phyloP scores from a whole-genome alignment of 2,329 filamentous ascomycete genomes.

The Cryoendolithus antarcticus region DNA sequence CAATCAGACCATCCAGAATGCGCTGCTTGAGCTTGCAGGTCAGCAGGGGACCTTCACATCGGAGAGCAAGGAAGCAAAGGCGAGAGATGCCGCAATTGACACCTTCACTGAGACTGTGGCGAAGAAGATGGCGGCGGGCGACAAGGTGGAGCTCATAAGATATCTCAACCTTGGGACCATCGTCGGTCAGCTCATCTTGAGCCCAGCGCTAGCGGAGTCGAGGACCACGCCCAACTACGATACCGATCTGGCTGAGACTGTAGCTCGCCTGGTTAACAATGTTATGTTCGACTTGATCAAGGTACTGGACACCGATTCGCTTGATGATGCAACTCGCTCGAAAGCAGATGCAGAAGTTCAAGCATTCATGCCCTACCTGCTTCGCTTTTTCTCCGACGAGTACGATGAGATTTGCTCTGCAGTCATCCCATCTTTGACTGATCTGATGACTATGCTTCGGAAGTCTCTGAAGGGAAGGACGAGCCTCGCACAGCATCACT shows the following conservation, averaged over 20 bases:
- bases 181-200: conserved; percentile 72
- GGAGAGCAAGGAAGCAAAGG: conserved; percentile 53
- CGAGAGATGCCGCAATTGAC: conserved; percentile 83
- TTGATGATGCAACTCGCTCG: conserved; percentile 51
- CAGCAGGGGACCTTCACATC: conserved; percentile 47
- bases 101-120: conserved; percentile 90
- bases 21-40: conserved; percentile 79
- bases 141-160: conserved; percentile 87
- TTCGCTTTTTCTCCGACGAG: conserved; percentile 94
- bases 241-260: conserved; percentile 85
- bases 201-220: conserved; percentile 65
- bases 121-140: conserved; percentile 91
- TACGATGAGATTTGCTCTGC: conserved; percentile 97
- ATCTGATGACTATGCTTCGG: conserved; percentile 80
- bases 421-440: conserved; percentile 84
- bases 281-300: conserved; percentile 77
- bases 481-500: conserved; percentile 60
- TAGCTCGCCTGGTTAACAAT: conserved; percentile 90
- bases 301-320: conserved; percentile 60
- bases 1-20: conserved; percentile 73
- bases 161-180: conserved; percentile 83
- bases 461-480: conserved; percentile 55
- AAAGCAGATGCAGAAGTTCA: conserved; percentile 74
- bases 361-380: conserved; percentile 70
- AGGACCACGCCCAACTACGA: conserved; percentile 80